Conservation (phyloP, 2,329 filamentous ascomycete species). For the Aspergillus fijiensis region DNA sequence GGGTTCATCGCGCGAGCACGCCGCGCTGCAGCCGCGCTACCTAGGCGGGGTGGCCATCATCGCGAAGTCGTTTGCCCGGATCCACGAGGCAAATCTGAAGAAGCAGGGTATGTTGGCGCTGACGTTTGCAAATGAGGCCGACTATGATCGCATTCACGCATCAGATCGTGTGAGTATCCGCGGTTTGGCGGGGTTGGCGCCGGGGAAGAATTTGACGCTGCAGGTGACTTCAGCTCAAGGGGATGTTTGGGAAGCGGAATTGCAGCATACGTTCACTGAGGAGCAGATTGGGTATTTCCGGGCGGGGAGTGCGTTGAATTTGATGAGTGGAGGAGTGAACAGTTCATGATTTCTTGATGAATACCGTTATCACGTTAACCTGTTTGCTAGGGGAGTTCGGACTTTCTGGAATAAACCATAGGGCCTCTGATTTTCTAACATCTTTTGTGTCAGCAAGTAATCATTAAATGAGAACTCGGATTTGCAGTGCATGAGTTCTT, state of each 20-base stretch:
- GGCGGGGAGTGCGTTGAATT: not conserved
- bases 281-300: conserved; percentile 1
- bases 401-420: no score
- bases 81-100: not conserved
- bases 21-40: conserved; percentile 1
- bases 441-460: no score
- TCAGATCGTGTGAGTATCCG: not conserved
- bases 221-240: not conserved
- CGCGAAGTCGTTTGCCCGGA: conserved; percentile 1
- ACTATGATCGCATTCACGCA: not conserved
- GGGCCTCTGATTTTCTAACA: no score
- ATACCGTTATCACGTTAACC: no score
- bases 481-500: no score
- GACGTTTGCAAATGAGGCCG: not conserved
- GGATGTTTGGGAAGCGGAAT: not conserved
- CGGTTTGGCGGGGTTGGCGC: not conserved
- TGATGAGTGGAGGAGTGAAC: not conserved
- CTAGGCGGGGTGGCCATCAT: not conserved
- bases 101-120: not conserved
- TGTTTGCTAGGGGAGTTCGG: no score
- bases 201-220: not conserved
- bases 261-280: not conserved
- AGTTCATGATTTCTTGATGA: no score
- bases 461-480: no score
- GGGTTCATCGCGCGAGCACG: conserved; percentile 1